Percentiles rank a stretch among this genome's conserved stretches.
These are phyloP conservation scores for Phaeomoniella chlamydospora DNA, from an alignment of 2,329 filamentous ascomycete species.

Conservation along the genomic window DNA sequence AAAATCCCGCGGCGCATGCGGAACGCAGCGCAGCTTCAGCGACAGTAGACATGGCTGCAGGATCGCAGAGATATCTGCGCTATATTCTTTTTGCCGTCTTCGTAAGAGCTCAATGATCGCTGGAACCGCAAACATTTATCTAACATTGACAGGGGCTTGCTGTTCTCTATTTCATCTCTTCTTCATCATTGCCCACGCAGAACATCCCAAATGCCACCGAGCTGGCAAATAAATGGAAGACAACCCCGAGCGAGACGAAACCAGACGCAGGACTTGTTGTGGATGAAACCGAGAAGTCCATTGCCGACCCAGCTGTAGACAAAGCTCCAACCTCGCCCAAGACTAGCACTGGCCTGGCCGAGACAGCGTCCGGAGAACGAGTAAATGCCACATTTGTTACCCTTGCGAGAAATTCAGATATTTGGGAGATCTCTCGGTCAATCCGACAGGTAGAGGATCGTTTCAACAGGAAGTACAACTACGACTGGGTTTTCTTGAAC, in stretches of 20 bases:
- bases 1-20: constrained; percentile 2
- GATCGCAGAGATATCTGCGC: constrained; percentile 30
- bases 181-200: constrained; percentile 31
- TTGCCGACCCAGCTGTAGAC: constrained; percentile 11
- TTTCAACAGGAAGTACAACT: constrained; percentile 93
- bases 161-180: constrained; percentile 72
- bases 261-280: background rate
- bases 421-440: constrained; percentile 93
- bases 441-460: constrained; percentile 95
- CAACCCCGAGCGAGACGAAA: constrained; percentile 1
- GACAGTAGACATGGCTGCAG: constrained; percentile 16
- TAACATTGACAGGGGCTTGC: constrained; percentile 39
- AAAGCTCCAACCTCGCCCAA: constrained; percentile 13
- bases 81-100: constrained; percentile 70
- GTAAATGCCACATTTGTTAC: constrained; percentile 98
- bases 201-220: constrained; percentile 14
- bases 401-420: constrained; percentile 77
- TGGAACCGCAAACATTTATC: background rate
- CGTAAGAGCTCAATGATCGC: constrained; percentile 32
- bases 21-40: constrained; percentile 1
- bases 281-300: constrained; percentile 7
- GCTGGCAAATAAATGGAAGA: constrained; percentile 9
- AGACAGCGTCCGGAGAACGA: constrained; percentile 47
- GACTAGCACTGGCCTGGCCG: constrained; percentile 2
- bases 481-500: constrained; percentile 99